Base-by-base conservation (phyloP, 2,329 filamentous ascomycete species). In the Nannizziopsis arthrosporioides region DNA sequence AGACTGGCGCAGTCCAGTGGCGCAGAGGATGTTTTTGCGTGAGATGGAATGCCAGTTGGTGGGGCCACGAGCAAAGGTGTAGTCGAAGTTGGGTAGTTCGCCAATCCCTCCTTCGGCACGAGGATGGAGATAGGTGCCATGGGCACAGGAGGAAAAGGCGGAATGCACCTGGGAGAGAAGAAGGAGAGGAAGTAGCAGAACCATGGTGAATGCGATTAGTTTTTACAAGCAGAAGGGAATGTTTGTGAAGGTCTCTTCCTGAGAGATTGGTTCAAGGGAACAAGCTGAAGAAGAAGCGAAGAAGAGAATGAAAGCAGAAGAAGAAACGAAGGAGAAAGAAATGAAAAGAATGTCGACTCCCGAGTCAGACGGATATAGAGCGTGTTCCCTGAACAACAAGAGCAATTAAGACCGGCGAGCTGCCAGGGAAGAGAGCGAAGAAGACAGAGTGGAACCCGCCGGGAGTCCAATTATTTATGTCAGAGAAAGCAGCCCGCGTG, bases 21-120 rank as follows among this genome's bases (percentile, higher is more conserved):
- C 69, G 58, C 77, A 80, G 9, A 64, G 59, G 36, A 59, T 57
- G 59, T 76, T 76, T 12, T 63, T 62, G 12, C 57, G 45, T 42
- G 67, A 60, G 19, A 77, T 63, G 3, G 62, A 62, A 34, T 71
- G 67, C 76, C 75, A 79, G 60, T 73, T 74, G 48, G 75, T 61
- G 0, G 76, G 75, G 5, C 75, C 75, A 35, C 62, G 56, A 3
- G 60, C 47, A 42, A 64, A 64, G 30, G 63, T 64, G 58, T 72
- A 73, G 38, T 65, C 67, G 49, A 71, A 73, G 6, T 54, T 58
- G n/a, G 61, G 53, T 43, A 63, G 57, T 42, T 57, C 54, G 30
- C 68, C 58, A 17, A 57, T 53, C 4, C 61, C 62, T 4, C 58
- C 61, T 52, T 56, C 62, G 61, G 42, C 47, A 53, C 59, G 59